A percentile compares a stretch with the other conserved stretches of the same genome.
These are phyloP conservation scores for Coniochaeta sp. DNA, from an alignment of 2,329 filamentous ascomycete species.

Conservation along the genomic window DNA sequence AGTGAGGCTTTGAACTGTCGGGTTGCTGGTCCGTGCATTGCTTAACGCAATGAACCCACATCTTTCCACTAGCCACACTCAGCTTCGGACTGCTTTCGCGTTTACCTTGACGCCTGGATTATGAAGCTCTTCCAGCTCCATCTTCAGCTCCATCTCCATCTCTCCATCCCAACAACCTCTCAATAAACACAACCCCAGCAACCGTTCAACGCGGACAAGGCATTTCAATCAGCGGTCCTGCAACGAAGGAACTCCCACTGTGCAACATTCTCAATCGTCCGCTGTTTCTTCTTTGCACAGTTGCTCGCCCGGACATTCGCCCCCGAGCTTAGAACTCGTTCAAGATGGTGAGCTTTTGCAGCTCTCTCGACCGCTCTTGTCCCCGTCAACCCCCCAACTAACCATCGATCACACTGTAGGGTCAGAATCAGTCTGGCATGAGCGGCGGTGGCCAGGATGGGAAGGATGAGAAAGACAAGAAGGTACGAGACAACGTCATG, in stretches of 20 bases:
- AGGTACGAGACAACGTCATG: constrained; percentile 47
- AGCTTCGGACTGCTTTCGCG: neutral
- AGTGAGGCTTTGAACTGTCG: no score
- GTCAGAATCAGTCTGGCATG: constrained; percentile 83
- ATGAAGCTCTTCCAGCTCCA: neutral
- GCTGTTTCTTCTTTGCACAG: neutral
- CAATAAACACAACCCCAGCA: no score
- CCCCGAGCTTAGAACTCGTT: neutral
- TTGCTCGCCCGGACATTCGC: neutral
- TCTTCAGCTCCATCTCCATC: neutral
- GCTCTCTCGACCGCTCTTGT: neutral
- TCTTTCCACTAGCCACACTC: neutral
- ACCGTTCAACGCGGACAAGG: no score
- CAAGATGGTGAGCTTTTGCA: constrained; percentile 19
- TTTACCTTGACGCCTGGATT: neutral
- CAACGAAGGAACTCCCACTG: no score
- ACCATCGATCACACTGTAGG: constrained; percentile 33
- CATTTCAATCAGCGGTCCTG: no score
- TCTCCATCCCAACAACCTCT: neutral
- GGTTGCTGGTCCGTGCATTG: neutral
- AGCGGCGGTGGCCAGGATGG: constrained; percentile 71
- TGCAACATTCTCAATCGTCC: neutral
- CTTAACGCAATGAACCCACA: no score
- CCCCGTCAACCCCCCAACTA: no score
- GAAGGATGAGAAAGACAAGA: constrained; percentile 87